A percentile compares a stretch with the other conserved stretches of the same genome.
Conservation (phyloP, 768 basidiomycete genomes). For the Russula griseocarnosa region DNA sequence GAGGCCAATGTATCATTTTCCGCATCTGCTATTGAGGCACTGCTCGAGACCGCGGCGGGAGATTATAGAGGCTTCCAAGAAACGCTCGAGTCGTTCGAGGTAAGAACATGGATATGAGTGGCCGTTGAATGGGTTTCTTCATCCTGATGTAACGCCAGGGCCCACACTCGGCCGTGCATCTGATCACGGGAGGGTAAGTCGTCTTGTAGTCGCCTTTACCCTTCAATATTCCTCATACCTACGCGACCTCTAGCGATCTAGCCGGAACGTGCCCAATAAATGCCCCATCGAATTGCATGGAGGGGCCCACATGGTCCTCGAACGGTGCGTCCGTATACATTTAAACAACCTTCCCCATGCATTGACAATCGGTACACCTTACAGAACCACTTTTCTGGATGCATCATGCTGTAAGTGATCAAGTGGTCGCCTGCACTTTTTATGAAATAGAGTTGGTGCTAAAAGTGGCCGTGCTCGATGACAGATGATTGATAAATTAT, state of each 20-base stretch:
- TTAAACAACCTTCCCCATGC: not conserved
- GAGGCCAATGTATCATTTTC: constrained; percentile 34
- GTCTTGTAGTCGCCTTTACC: not conserved
- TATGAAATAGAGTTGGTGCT: not conserved
- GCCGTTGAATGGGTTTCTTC: not conserved
- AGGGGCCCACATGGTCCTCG: constrained; percentile 34
- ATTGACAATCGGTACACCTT: not conserved
- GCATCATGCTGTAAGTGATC: constrained; percentile 35
- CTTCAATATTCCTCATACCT: not conserved
- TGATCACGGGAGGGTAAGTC: constrained; percentile 35
- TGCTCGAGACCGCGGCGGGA: constrained; percentile 33
- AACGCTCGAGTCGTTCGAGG: constrained; percentile 34
- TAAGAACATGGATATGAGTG: constrained; percentile 2
- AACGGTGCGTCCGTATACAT: constrained; percentile 31
- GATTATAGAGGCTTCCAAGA: constrained; percentile 36
- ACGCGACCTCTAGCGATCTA: constrained; percentile 30
- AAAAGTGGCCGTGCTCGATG: not conserved
- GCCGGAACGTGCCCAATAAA: constrained; percentile 33
- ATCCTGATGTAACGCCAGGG: constrained; percentile 31
- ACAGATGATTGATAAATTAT: constrained; percentile 39
- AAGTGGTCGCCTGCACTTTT: not conserved
- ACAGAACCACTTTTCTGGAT: constrained; percentile 39
- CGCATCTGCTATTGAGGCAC: constrained; percentile 26
- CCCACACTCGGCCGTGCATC: constrained; percentile 35
- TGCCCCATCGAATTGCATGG: constrained; percentile 30